A percentile compares a stretch with the other conserved stretches of the same genome.
phyloP scores from a whole-genome alignment of 352 stramenopile genomes.

The Globisporangium cederbergense region DNA sequence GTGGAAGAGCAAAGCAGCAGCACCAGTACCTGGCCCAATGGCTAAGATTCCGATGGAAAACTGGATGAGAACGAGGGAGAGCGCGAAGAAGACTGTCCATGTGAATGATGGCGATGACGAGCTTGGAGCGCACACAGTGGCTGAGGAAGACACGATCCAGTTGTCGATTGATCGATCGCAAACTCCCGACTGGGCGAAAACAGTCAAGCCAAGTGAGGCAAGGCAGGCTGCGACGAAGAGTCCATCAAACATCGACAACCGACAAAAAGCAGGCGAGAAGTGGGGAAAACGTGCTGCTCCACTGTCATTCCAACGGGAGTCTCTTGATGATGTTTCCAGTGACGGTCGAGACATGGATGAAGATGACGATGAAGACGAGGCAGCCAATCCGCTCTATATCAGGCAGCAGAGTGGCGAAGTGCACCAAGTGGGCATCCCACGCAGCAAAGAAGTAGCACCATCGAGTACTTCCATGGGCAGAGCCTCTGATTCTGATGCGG shows the following conservation, averaged over 20 bases:
- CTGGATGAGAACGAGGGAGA: slow-evolving; percentile 69
- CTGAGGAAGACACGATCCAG: background rate
- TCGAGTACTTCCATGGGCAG: background rate
- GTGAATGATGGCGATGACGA: slow-evolving; percentile 18
- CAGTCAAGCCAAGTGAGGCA: slow-evolving; percentile 20
- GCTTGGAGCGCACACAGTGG: background rate
- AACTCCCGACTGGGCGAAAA: slow-evolving; percentile 60
- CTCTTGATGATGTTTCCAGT: background rate
- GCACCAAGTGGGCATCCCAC: slow-evolving; percentile 15
- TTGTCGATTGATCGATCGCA: slow-evolving; percentile 50
- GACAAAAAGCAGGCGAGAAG: slow-evolving; percentile 14
- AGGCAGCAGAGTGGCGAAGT: slow-evolving; percentile 15
- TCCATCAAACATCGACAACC: slow-evolving; percentile 8
- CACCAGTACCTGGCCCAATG: slow-evolving; percentile 46
- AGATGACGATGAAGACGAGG: background rate
- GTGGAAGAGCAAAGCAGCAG: slow-evolving; percentile 49
- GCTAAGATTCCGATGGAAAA: slow-evolving; percentile 58
- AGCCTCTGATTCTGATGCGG: background rate
- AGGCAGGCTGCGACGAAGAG: slow-evolving; percentile 15
- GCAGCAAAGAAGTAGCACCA: slow-evolving; percentile 6
- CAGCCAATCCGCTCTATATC: slow-evolving; percentile 13
- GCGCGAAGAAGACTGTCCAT: slow-evolving; percentile 43
- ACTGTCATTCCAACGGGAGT: background rate
- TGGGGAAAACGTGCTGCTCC: slow-evolving; percentile 15
- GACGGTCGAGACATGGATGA: background rate